Base-by-base conservation (phyloP, 768 basidiomycete species). In the Multifurca ochricompacta region DNA sequence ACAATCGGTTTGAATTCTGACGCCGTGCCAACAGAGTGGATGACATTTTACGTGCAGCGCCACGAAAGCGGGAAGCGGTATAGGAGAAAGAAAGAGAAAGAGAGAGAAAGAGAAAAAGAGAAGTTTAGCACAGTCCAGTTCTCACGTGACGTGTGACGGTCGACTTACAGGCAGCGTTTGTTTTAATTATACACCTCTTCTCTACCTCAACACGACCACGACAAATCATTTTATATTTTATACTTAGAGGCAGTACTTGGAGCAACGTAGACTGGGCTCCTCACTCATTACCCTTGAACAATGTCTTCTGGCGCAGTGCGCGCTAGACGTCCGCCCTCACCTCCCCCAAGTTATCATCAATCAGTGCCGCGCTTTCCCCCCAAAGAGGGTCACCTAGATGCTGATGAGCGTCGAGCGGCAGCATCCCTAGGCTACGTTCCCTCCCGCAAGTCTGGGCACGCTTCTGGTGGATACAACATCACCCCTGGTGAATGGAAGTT, bases 1-100 rank as follows among this genome's bases (percentile, higher is more conserved):
- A 13, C 40, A 8, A 57, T 9, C 3, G 8, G 4, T 19, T 7
- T 37, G 21, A 34, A 32, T 37, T 25, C 42, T 51, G 35, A 59
- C 47, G 31, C 27, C 52, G 8, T 35, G 5, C 21, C 31, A 47
- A 9, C 54, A 93, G 89, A 51, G 92, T 95, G 46, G 94, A 97
- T 63, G 91, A 95, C 67, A 95, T 96, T 62, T 75, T 95, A 59
- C 77, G 91, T 47, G 80, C 88, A 18, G 77, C 92, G 42, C 93
- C 93, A 11, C 77, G 93, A 66, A 87, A 77, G 69, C 80, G 93
- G 48, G 93, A 96, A 67, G 87, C 82, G 50, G 80, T 83, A 55
- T 87, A 76, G n/a, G n/a, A n/a, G n/a, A n/a, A n/a, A n/a, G n/a
- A n/a, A n/a, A n/a, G n/a, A n/a, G n/a, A n/a, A n/a, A n/a, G n/a